Percentiles rank a stretch among this genome's conserved stretches.
Conservation (phyloP, 257 asterid species). For the Plantago major region DNA sequence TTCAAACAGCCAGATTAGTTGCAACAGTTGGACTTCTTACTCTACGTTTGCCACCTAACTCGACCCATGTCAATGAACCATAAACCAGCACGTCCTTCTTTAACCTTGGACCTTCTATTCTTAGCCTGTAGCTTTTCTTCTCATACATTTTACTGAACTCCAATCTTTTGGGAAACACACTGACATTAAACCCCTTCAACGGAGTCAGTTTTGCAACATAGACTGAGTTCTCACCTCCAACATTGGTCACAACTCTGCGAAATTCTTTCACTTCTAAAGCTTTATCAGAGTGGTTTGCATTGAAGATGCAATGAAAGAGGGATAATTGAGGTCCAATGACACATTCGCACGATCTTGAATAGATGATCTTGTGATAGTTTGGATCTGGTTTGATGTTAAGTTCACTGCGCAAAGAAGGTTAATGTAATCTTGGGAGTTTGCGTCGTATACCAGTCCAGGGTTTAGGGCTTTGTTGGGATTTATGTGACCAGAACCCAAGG, state of each 20-base stretch:
- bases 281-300: not conserved
- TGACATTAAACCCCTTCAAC: not conserved
- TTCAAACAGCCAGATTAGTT: no score
- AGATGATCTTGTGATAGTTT: not conserved
- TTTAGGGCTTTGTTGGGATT: not conserved
- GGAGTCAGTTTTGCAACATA: not conserved
- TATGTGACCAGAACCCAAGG: not conserved
- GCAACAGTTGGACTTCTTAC: no score
- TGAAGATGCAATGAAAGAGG: conserved; percentile 1
- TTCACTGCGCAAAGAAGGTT: not conserved
- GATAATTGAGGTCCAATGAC: not conserved
- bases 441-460: not conserved
- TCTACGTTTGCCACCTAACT: not conserved
- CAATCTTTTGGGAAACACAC: not conserved
- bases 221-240: not conserved
- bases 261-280: not conserved
- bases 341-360: not conserved
- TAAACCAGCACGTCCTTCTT: not conserved
- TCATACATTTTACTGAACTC: not conserved
- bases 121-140: conserved; percentile 3
- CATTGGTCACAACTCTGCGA: not conserved
- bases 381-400: not conserved
- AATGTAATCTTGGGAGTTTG: not conserved
- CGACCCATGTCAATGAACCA: conserved; percentile 4
- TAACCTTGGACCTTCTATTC: conserved; percentile 4